Percentiles rank a stretch among this genome's conserved stretches.
These are phyloP conservation scores for Cryptococcus depauperatus DNA, from an alignment of 1,284 basidiomycete species.

Conservation along the genomic window DNA sequence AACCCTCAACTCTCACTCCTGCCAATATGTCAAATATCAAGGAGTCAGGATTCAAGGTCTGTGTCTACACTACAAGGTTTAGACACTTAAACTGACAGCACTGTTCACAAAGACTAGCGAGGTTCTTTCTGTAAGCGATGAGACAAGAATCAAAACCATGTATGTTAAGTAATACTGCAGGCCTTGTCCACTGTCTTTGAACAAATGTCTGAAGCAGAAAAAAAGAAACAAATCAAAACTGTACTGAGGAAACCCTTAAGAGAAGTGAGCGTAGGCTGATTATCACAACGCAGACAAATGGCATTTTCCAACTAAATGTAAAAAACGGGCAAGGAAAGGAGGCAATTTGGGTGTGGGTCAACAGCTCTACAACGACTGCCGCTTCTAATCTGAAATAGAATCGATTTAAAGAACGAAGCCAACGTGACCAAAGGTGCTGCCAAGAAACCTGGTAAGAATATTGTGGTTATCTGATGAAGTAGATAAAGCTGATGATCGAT, in stretches of 20 bases:
- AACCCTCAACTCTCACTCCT: no score
- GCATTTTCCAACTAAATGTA: constrained; percentile 81
- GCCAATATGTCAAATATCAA: constrained; percentile 41
- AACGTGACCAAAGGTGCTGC: constrained; percentile 70
- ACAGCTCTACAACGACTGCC: background rate
- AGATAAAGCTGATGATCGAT: background rate
- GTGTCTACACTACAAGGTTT: constrained; percentile 6
- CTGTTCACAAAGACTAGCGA: constrained; percentile 66
- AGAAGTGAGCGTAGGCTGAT: constrained; percentile 51
- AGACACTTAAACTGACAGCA: background rate
- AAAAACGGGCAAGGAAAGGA: constrained; percentile 69
- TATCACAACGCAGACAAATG: constrained; percentile 60
- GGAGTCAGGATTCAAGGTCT: constrained; percentile 44
- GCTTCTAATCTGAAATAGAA: constrained; percentile 49
- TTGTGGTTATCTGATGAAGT: background rate
- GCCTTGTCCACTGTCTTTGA: constrained; percentile 58
- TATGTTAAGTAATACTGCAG: constrained; percentile 10
- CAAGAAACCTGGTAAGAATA: constrained; percentile 47
- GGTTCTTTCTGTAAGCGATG: constrained; percentile 50
- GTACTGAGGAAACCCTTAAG: no score
- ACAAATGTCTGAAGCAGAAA: constrained; percentile 62
- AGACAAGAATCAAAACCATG: background rate
- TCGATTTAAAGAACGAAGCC: constrained; percentile 88
- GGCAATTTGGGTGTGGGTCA: constrained; percentile 55
- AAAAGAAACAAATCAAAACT: constrained; percentile 73